These are phyloP conservation scores for Neurospora tetraspora DNA, from an alignment of 495 filamentous ascomycete genomes.

Conservation along the genomic window DNA sequence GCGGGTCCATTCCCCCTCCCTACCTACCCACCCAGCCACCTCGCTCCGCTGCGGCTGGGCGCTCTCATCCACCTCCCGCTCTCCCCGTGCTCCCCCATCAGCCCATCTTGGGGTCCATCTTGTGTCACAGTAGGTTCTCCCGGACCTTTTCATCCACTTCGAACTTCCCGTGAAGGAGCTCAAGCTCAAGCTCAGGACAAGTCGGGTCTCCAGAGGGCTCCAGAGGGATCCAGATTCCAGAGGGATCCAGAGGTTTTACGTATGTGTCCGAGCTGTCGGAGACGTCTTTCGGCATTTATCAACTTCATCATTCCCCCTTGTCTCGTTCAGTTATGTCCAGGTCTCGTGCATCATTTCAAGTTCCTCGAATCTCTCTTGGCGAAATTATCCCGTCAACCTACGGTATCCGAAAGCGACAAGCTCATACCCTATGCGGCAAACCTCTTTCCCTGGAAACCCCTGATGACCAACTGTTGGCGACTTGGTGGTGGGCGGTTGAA, in stretches of 20 bases:
- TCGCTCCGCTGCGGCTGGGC: not conserved
- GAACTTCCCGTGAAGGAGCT: not conserved
- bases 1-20: too few species aligned
- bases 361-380: not conserved
- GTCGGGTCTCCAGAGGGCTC: not conserved
- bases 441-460: not conserved
- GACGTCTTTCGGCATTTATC: not conserved
- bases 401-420: not conserved
- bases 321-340: not conserved
- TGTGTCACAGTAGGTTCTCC: not conserved
- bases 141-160: not conserved
- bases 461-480: not conserved
- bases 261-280: not conserved
- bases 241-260: not conserved
- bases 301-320: not conserved
- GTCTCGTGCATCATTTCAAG: not conserved
- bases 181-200: not conserved
- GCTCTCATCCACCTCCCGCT: not conserved
- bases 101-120: not conserved
- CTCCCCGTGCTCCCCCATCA: not conserved
- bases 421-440: not conserved
- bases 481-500: not conserved
- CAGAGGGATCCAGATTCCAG: not conserved
- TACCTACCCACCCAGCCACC: too few species aligned
- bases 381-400: not conserved